Percentiles rank a stretch among this genome's conserved stretches.
Evolutionary conservation across 163 green algal species (phyloP).

Genomic region (Coccomyxa subellipsoidea): DNA sequence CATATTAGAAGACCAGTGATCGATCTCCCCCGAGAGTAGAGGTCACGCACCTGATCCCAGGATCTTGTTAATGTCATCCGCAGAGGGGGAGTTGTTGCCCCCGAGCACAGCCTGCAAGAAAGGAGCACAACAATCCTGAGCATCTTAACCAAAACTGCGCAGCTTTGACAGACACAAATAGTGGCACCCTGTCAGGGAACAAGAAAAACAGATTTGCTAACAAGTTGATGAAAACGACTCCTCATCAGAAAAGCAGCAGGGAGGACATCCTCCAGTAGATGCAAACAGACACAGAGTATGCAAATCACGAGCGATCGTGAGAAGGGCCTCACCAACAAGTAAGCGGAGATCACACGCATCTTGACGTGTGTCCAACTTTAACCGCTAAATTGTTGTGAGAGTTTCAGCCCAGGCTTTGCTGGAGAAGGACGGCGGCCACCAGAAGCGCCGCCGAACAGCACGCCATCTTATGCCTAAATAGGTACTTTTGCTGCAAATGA

Average conservation of each 20-base stretch:
- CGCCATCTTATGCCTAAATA: not conserved
- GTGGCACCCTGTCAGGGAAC: no score
- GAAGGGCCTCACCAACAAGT: constrained; percentile 32
- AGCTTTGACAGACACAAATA: no score
- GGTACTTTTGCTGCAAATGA: no score
- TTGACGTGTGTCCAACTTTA: constrained; percentile 36
- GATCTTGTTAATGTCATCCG: constrained; percentile 82
- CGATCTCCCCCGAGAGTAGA: not conserved
- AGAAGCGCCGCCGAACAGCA: not conserved
- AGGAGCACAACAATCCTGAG: constrained; percentile 7
- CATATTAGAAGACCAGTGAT: no score
- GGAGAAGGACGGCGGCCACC: not conserved
- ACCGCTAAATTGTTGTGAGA: constrained; percentile 24
- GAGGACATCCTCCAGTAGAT: not conserved
- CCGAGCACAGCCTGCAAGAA: constrained; percentile 74
- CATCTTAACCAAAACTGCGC: not conserved
- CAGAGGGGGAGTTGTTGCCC: constrained; percentile 70
- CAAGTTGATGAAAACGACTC: not conserved
- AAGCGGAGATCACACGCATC: constrained; percentile 46
- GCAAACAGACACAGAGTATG: not conserved
- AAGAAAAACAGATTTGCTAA: no score
- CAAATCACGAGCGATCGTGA: no score
- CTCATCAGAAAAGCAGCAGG: not conserved
- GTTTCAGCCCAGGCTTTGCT: not conserved
- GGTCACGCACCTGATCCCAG: constrained; percentile 60